A percentile compares a stretch with the other conserved stretches of the same genome.
These are phyloP conservation scores for Annona squamosa DNA, from an alignment of 164 flowering plant genomes.

Conservation along the genomic window DNA sequence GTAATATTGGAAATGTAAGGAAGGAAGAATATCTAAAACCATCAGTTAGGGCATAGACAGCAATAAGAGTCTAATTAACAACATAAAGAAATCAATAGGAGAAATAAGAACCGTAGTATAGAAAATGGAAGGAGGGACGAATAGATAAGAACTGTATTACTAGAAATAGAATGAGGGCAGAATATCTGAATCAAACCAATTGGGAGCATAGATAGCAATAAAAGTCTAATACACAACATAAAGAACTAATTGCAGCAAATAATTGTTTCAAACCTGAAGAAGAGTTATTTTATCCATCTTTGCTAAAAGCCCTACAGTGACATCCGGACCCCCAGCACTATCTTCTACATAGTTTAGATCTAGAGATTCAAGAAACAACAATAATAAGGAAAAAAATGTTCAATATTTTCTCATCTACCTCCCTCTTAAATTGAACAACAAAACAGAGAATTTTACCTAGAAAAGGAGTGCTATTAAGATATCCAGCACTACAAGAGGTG, in stretches of 20 bases:
- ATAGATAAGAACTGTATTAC: background rate
- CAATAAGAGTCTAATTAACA: background rate
- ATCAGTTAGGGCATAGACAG: background rate
- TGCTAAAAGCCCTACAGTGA: slow-evolving; percentile 76
- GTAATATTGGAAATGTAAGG: background rate
- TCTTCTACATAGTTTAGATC: slow-evolving; percentile 91
- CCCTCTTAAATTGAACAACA: background rate
- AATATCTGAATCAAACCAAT: background rate
- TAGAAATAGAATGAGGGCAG: background rate
- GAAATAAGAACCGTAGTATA: background rate
- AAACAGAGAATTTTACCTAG: slow-evolving; percentile 46
- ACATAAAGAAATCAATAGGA: background rate
- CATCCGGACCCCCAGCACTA: slow-evolving; percentile 97
- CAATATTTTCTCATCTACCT: background rate
- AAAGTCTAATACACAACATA: background rate
- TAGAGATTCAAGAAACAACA: slow-evolving; percentile 20
- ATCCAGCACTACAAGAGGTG: slow-evolving; percentile 92
- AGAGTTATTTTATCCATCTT: slow-evolving; percentile 85
- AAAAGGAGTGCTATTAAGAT: slow-evolving; percentile 79
- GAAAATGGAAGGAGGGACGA: background rate
- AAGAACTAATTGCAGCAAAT: background rate
- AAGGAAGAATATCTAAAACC: background rate
- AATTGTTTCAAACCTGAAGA: slow-evolving; percentile 63
- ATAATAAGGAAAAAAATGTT: slow-evolving; percentile 2
- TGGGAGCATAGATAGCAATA: too few species aligned